These are phyloP conservation scores for Camellia oleifera DNA, from an alignment of 179 eudicot species.

Conservation along the genomic window DNA sequence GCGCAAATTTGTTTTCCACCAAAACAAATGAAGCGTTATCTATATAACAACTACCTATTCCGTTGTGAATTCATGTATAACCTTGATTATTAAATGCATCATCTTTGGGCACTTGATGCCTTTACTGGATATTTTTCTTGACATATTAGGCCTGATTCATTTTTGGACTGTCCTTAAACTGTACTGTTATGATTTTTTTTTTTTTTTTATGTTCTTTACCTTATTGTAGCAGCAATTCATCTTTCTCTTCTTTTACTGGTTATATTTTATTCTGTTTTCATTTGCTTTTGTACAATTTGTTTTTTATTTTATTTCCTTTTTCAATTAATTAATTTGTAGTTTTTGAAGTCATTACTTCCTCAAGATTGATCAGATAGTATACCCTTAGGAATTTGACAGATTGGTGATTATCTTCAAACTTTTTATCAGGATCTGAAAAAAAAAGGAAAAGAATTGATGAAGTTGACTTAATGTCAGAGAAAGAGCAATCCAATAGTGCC, in stretches of 20 bases:
- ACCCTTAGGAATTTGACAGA: not conserved
- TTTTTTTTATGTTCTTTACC: not conserved
- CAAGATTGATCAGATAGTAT: slow-evolving; percentile 1
- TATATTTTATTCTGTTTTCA: not conserved
- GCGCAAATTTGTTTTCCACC: no score
- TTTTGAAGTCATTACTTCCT: slow-evolving; percentile 1
- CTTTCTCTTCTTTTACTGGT: not conserved
- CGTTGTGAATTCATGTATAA: not conserved
- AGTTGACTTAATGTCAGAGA: slow-evolving; percentile 16
- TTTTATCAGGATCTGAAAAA: slow-evolving; percentile 23
- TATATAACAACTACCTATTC: not conserved
- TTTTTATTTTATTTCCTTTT: not conserved
- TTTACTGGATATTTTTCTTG: not conserved
- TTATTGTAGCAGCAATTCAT: not conserved
- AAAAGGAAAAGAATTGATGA: slow-evolving; percentile 32
- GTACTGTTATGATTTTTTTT: not conserved
- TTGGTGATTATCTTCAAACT: slow-evolving; percentile 8
- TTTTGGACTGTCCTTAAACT: not conserved
- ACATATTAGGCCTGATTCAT: not conserved
- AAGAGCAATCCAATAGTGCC: slow-evolving; percentile 11
- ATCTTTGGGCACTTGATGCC: slow-evolving; percentile 7
- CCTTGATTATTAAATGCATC: not conserved
- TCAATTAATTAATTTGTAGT: not conserved
- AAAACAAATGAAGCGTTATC: not conserved
- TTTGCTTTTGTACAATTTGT: not conserved